A percentile compares a stretch with the other conserved stretches of the same genome.
Conservation (phyloP, 495 filamentous ascomycete genomes). For the Jackrogersella minutella region DNA sequence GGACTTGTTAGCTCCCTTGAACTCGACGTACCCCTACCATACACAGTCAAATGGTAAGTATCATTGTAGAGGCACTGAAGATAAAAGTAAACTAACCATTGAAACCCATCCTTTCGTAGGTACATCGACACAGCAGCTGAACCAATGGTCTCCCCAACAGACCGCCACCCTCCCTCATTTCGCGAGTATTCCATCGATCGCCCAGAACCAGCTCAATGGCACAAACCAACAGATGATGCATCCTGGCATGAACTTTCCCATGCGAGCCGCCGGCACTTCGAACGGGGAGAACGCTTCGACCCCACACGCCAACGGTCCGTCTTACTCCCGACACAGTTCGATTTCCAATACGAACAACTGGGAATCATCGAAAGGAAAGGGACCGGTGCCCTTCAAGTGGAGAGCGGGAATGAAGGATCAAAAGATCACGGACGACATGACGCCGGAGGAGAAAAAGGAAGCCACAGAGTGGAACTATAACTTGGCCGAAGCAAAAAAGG, state of each 20-base stretch:
- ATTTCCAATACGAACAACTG: neutral
- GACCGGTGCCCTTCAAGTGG: neutral
- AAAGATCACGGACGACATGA: slow-evolving; percentile 16
- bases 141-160: neutral
- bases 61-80: neutral
- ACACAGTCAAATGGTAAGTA: neutral
- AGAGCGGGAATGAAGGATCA: slow-evolving; percentile 5
- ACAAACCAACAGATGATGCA: neutral
- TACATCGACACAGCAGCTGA: neutral
- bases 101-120: neutral
- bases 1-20: neutral
- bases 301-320: neutral
- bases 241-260: neutral
- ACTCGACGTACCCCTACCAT: neutral
- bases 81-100: neutral
- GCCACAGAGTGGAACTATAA: neutral
- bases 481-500: neutral
- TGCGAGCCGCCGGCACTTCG: neutral
- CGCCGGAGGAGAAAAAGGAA: slow-evolving; percentile 3
- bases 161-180: neutral
- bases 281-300: neutral
- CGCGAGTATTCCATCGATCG: neutral
- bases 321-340: neutral
- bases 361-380: neutral
- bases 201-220: neutral